A percentile compares a stretch with the other conserved stretches of the same genome.
These are phyloP conservation scores for Coemansia javaensis DNA, from an alignment of 192 early-diverging fungal species.

Conservation along the genomic window DNA sequence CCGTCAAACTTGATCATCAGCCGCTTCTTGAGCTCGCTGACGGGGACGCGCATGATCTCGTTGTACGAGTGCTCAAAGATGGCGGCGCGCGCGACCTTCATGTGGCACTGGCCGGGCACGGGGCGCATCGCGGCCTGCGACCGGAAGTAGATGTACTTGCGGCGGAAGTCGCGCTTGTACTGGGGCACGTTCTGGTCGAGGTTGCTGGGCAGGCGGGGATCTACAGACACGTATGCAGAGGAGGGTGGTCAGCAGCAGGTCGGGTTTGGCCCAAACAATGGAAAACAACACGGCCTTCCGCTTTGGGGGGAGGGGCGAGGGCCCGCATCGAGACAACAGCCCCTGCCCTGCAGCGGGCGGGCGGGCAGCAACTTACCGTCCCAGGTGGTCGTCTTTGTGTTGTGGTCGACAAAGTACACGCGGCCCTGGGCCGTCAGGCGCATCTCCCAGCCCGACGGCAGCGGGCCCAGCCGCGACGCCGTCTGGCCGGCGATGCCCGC, in stretches of 20 bases:
- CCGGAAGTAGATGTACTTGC: constrained; percentile 95
- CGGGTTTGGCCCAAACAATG: not conserved
- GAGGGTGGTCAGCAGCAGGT: too few relatives aligned
- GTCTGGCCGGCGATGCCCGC: constrained; percentile 44
- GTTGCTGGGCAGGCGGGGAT: constrained; percentile 77
- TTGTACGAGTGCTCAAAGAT: constrained; percentile 97
- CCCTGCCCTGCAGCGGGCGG: too few relatives aligned
- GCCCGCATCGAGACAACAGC: too few relatives aligned
- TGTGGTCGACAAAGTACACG: constrained; percentile 98
- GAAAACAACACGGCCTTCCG: not conserved
- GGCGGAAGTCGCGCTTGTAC: constrained; percentile 97
- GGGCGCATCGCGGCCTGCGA: constrained; percentile 88
- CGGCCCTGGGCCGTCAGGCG: constrained; percentile 87
- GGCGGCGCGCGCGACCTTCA: constrained; percentile 80
- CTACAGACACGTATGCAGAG: too few relatives aligned
- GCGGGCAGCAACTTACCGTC: constrained; percentile 56
- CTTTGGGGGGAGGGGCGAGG: too few relatives aligned
- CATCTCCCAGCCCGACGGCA: constrained; percentile 99
- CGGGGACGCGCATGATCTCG: constrained; percentile 89
- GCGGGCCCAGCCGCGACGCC: constrained; percentile 67
- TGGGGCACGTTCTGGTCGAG: constrained; percentile 90
- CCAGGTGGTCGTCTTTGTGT: constrained; percentile 97
- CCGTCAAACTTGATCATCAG: constrained; percentile 99
- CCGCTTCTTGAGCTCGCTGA: constrained; percentile 90
- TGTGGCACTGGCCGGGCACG: constrained; percentile 85